Conservation (phyloP, 2,329 filamentous ascomycete genomes). For the Clonostachys rosea region DNA sequence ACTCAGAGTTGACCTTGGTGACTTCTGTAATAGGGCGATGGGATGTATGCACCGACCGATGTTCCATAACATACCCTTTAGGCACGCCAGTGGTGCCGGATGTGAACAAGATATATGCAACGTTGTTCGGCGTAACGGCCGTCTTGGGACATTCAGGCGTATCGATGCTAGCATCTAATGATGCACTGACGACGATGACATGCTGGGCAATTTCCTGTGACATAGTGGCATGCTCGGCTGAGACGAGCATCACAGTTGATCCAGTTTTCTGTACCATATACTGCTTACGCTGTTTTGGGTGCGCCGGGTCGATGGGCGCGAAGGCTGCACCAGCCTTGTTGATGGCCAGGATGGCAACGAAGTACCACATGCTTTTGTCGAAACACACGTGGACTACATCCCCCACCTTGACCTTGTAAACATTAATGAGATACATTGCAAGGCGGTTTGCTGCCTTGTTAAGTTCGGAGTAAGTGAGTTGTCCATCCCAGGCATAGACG, state of each 20-base stretch:
- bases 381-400: conserved; percentile 2
- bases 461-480: conserved; percentile 31
- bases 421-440: conserved; percentile 22
- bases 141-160: background rate
- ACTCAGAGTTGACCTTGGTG: conserved; percentile 13
- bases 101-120: conserved; percentile 12
- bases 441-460: conserved; percentile 28
- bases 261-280: conserved; percentile 1
- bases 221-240: conserved; percentile 25
- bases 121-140: background rate
- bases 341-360: conserved; percentile 4
- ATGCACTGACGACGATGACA: background rate
- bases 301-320: conserved; percentile 2
- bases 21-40: conserved; percentile 6
- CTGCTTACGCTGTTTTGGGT: conserved; percentile 2
- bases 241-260: conserved; percentile 3
- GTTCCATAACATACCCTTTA: conserved; percentile 12
- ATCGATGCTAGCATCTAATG: background rate
- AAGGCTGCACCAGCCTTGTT: conserved; percentile 4
- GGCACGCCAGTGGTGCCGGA: conserved; percentile 14
- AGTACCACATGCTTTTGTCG: conserved; percentile 3
- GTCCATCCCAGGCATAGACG: conserved; percentile 35
- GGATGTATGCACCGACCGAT: conserved; percentile 9
- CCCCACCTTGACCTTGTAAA: background rate
- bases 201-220: background rate